Percentiles rank a stretch among this genome's conserved stretches.
These are phyloP conservation scores for Aureobasidium sp. DNA, from an alignment of 2,329 filamentous ascomycete genomes.

Conservation along the genomic window DNA sequence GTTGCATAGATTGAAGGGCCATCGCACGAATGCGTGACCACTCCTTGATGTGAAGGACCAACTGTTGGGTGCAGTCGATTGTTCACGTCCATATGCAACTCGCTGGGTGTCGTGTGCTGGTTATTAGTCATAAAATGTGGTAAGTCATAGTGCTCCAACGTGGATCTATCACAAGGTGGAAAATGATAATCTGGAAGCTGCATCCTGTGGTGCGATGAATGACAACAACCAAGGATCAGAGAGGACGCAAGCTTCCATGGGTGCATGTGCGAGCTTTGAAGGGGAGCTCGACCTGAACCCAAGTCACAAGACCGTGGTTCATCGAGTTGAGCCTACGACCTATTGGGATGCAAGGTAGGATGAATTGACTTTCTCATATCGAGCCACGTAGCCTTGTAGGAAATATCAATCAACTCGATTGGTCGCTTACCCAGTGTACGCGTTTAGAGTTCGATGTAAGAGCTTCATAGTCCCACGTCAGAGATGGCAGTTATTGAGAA, in stretches of 20 bases:
- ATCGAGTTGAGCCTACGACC: background rate
- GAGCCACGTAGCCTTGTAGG: background rate
- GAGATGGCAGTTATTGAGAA: background rate
- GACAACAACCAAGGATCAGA: background rate
- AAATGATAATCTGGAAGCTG: background rate
- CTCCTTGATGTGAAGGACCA: background rate
- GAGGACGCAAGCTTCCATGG: background rate
- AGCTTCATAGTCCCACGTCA: background rate
- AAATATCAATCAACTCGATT: background rate
- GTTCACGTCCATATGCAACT: too few species aligned
- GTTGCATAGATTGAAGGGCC: background rate
- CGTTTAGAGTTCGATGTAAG: background rate
- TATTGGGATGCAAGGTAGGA: background rate
- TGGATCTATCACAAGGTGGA: background rate
- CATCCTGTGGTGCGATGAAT: background rate
- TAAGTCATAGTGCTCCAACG: background rate
- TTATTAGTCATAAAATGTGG: background rate
- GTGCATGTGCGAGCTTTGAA: background rate
- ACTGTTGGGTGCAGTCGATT: background rate
- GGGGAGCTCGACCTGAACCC: background rate
- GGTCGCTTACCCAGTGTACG: background rate
- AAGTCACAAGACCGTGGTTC: background rate
- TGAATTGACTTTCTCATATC: background rate
- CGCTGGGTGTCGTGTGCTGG: background rate
- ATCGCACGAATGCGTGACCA: background rate